A percentile compares a stretch with the other conserved stretches of the same genome.
These are phyloP conservation scores for Xerocomus potaroensis DNA, from an alignment of 768 basidiomycete species.

Conservation along the genomic window DNA sequence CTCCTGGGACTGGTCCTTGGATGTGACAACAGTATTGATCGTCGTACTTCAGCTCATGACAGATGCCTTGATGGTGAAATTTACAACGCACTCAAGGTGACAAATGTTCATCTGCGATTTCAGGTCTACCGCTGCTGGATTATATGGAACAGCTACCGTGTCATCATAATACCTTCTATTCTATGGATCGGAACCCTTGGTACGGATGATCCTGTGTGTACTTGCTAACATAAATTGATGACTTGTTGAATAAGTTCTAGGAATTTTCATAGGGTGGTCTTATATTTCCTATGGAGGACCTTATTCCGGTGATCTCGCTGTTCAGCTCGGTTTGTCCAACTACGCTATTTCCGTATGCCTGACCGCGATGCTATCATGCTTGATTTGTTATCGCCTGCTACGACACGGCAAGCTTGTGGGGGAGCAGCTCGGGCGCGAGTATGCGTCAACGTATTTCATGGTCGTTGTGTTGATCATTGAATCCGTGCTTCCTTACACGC, in stretches of 20 bases:
- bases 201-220: background rate
- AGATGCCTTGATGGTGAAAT: too few relatives aligned
- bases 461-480: conserved; percentile 8
- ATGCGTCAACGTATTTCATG: conserved; percentile 5
- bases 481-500: conserved; percentile 11
- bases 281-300: background rate
- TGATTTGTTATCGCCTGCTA: conserved; percentile 11
- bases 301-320: background rate
- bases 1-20: too few relatives aligned
- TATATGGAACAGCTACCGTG: conserved; percentile 24
- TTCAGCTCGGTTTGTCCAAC: conserved; percentile 3
- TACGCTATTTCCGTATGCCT: conserved; percentile 1
- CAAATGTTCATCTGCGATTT: background rate
- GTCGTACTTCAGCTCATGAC: too few relatives aligned
- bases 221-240: background rate
- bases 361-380: conserved; percentile 1
- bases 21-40: too few relatives aligned
- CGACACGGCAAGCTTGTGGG: background rate
- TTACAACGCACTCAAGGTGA: too few relatives aligned
- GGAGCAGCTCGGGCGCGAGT: background rate
- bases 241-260: conserved; percentile 1
- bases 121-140: conserved; percentile 37
- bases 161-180: conserved; percentile 8
- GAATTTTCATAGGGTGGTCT: background rate
- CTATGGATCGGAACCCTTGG: conserved; percentile 13